Conservation (phyloP, 352 stramenopile species). For the Pythium apleroticum region DNA sequence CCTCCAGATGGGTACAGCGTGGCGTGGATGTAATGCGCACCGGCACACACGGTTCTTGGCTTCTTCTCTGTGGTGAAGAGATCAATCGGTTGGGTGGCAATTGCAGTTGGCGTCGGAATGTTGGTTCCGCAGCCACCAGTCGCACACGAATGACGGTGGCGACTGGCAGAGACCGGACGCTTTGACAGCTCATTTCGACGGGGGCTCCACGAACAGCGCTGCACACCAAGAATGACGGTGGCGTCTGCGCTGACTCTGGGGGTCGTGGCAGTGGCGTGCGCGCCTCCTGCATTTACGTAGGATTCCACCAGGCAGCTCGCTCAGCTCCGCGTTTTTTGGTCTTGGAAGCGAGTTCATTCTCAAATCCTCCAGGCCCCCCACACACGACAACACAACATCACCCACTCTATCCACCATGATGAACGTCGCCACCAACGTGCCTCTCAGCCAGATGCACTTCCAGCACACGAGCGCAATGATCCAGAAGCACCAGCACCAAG, state of each 20-base stretch:
- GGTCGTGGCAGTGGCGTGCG: neutral
- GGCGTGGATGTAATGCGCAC: neutral
- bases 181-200: neutral
- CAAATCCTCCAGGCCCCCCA: neutral
- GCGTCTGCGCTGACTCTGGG: neutral
- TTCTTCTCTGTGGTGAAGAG: neutral
- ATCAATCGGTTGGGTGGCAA: no score
- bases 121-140: neutral
- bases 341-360: constrained; percentile 1
- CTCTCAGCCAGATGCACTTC: constrained; percentile 1
- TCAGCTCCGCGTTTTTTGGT: neutral
- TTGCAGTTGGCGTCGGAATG: neutral
- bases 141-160: neutral
- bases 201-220: no score
- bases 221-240: neutral
- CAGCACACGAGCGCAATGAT: neutral
- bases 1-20: neutral
- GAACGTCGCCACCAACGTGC: neutral
- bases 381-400: neutral
- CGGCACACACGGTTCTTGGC: neutral
- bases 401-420: neutral
- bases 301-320: no score
- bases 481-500: neutral
- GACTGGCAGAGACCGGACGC: neutral
- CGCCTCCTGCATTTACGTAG: no score